Conservation (phyloP, 1,284 basidiomycete species). For the Termitomyces sp. region DNA sequence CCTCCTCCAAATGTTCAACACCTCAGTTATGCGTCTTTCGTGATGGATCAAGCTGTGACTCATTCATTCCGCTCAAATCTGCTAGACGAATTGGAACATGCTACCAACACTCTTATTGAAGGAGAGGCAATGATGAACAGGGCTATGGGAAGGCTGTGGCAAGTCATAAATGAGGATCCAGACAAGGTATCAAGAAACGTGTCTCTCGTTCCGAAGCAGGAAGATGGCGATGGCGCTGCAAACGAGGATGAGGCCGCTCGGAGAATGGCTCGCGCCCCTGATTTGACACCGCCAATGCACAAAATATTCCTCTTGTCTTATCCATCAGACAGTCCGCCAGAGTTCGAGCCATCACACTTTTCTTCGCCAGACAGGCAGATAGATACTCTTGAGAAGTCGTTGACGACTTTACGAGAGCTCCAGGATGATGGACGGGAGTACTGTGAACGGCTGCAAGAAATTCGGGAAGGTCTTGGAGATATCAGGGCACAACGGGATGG, state of each 20-base stretch:
- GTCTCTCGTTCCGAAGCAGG: conserved; percentile 58
- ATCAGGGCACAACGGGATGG: conserved; percentile 61
- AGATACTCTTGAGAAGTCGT: conserved; percentile 65
- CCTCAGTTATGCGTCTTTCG: conserved; percentile 72
- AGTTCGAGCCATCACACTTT: conserved; percentile 54
- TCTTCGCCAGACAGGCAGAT: conserved; percentile 58
- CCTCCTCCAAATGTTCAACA: conserved; percentile 60
- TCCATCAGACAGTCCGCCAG: conserved; percentile 37
- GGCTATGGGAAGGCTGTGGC: conserved; percentile 73
- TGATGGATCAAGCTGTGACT: conserved; percentile 77
- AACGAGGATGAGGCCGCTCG: conserved; percentile 47
- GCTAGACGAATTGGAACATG: conserved; percentile 71
- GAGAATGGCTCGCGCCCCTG: conserved; percentile 55
- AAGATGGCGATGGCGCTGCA: conserved; percentile 54
- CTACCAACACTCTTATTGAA: conserved; percentile 74
- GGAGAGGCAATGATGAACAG: conserved; percentile 67
- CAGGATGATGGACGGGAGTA: conserved; percentile 81
- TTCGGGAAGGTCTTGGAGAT: conserved; percentile 70
- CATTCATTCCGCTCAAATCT: conserved; percentile 73
- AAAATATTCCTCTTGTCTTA: conserved; percentile 59
- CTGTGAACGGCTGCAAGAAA: conserved; percentile 72
- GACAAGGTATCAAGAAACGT: conserved; percentile 29
- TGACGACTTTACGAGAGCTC: conserved; percentile 66
- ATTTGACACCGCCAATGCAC: conserved; percentile 57
- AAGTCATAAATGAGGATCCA: conserved; percentile 69